Conservation (phyloP, 2,329 filamentous ascomycete species). For the Ophiosphaerella narmari region DNA sequence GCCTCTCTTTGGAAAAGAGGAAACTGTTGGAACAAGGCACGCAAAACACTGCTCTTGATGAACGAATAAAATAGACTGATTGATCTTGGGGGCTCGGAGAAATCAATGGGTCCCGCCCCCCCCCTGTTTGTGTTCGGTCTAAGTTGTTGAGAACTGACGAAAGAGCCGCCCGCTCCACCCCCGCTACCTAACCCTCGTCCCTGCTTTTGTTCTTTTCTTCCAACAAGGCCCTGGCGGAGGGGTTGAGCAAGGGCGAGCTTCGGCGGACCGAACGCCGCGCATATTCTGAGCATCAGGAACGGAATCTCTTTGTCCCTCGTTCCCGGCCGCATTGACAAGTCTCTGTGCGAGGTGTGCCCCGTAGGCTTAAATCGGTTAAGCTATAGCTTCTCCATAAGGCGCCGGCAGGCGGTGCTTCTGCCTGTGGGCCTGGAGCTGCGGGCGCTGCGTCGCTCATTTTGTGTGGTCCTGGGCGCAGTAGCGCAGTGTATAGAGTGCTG, state of each 20-base stretch:
- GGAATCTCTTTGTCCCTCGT: conserved; percentile 60
- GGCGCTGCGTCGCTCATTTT: conserved; percentile 41
- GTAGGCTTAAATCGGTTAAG: conserved; percentile 58
- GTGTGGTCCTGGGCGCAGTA: conserved; percentile 1
- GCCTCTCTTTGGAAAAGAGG: conserved; percentile 65
- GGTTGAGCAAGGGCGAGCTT: conserved; percentile 88
- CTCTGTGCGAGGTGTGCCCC: conserved; percentile 59
- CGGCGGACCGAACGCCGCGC: conserved; percentile 78
- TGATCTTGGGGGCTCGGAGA: conserved; percentile 82
- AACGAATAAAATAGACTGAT: conserved; percentile 82
- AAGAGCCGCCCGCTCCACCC: conserved; percentile 63
- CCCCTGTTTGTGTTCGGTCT: conserved; percentile 80
- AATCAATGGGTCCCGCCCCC: conserved; percentile 64
- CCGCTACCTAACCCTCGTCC: conserved; percentile 24
- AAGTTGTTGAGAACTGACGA: conserved; percentile 75
- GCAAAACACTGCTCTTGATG: no score
- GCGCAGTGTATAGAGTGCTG: background rate
- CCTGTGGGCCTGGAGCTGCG: conserved; percentile 25
- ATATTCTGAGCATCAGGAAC: conserved; percentile 82
- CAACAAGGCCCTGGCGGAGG: conserved; percentile 70
- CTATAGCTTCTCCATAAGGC: conserved; percentile 77
- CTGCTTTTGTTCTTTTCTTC: conserved; percentile 55
- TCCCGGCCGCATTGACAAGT: conserved; percentile 53
- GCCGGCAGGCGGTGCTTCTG: conserved; percentile 59
- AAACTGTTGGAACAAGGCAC: conserved; percentile 78